Conservation (phyloP, 192 early-diverging fungal genomes). For the Dissophora globulifera region DNA sequence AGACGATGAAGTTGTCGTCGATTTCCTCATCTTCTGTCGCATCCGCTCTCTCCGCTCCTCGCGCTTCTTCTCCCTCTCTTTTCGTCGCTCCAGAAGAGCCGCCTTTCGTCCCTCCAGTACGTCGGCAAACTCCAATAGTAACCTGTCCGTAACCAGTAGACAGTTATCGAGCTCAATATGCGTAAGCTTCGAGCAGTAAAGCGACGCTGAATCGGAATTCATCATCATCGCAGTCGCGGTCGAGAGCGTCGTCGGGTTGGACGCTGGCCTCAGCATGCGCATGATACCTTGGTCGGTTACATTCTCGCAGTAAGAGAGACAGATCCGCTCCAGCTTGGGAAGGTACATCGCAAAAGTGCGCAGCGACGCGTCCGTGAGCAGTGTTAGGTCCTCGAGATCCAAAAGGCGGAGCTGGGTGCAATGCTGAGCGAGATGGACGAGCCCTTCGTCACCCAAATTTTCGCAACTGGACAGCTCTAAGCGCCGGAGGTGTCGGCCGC, state of each 20-base stretch:
- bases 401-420: conserved; percentile 19
- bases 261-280: conserved; percentile 28
- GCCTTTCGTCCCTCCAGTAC: conserved; percentile 47
- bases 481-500: conserved; percentile 50
- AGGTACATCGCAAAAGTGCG: conserved; percentile 52
- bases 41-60: conserved; percentile 33
- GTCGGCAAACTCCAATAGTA: conserved; percentile 57
- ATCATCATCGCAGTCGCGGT: conserved; percentile 21
- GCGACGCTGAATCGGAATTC: not conserved
- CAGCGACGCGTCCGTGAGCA: conserved; percentile 45
- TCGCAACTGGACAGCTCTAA: conserved; percentile 60
- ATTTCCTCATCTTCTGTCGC: conserved; percentile 15
- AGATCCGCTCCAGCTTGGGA: conserved; percentile 35
- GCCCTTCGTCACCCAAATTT: conserved; percentile 54
- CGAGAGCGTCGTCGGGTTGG: conserved; percentile 41
- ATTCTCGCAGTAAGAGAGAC: conserved; percentile 44
- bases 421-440: conserved; percentile 39
- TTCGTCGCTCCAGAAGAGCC: conserved; percentile 8
- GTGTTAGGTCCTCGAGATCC: conserved; percentile 34
- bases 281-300: conserved; percentile 45
- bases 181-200: conserved; percentile 35
- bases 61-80: conserved; percentile 33
- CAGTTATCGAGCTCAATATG: conserved; percentile 62
- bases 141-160: conserved; percentile 54
- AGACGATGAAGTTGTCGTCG: too few species aligned